These are phyloP conservation scores for Lepidium campestre DNA, from an alignment of 441 rosid genomes.

Conservation along the genomic window DNA sequence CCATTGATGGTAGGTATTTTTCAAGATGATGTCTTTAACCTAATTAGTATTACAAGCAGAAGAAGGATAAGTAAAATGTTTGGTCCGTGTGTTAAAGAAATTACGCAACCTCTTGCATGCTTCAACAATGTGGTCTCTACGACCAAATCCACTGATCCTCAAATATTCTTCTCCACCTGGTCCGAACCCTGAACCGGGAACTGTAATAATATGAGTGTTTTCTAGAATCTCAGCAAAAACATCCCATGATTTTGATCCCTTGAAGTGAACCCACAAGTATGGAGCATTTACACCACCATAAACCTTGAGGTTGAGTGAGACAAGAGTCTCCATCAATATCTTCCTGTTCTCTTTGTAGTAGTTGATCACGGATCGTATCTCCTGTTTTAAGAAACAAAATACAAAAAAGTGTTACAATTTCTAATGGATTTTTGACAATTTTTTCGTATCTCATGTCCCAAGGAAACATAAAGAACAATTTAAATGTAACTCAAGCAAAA, in stretches of 20 bases:
- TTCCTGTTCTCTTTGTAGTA: slow-evolving; percentile 57
- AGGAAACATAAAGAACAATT: too few relatives aligned
- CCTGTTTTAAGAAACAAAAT: slow-evolving; percentile 20
- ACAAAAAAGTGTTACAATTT: too few relatives aligned
- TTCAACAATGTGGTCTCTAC: slow-evolving; percentile 40
- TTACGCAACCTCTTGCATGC: slow-evolving; percentile 45
- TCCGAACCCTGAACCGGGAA: slow-evolving; percentile 66
- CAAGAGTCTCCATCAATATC: slow-evolving; percentile 39
- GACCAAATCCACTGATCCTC: slow-evolving; percentile 59
- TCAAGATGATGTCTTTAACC: not conserved
- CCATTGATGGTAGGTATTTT: not conserved
- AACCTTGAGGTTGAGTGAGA: slow-evolving; percentile 35
- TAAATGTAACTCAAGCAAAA: too few relatives aligned
- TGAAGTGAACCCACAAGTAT: slow-evolving; percentile 64
- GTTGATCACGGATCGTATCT: slow-evolving; percentile 27
- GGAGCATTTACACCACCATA: slow-evolving; percentile 69
- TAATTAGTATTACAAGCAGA: slow-evolving; percentile 15
- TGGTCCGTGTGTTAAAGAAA: slow-evolving; percentile 16
- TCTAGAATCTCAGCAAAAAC: slow-evolving; percentile 57
- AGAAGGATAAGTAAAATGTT: slow-evolving; percentile 15
- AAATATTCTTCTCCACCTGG: slow-evolving; percentile 59
- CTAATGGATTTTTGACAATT: too few relatives aligned
- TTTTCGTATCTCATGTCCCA: too few relatives aligned
- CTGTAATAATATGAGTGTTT: slow-evolving; percentile 51
- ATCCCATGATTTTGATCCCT: slow-evolving; percentile 59